Evolutionary conservation across 306 rosid genomes (phyloP).

Genomic region (Glycyrrhiza uralensis): DNA sequence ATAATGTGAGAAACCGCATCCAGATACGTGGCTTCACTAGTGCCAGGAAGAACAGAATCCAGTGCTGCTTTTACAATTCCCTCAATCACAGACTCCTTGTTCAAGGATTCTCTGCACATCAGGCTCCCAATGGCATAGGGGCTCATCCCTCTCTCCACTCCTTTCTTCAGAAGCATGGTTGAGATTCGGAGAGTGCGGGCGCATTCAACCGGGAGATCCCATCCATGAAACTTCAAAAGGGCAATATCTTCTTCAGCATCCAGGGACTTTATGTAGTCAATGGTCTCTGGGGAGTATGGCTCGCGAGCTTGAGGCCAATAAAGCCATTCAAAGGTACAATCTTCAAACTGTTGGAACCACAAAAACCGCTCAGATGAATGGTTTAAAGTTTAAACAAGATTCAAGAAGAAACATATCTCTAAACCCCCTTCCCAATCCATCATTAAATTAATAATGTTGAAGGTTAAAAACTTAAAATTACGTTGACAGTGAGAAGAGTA

Average conservation of each 20-base stretch:
- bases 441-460: no score
- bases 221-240: slow-evolving; percentile 81
- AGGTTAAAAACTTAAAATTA: no score
- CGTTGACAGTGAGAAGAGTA: neutral
- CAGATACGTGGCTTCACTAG: slow-evolving; percentile 76
- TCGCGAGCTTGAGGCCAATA: slow-evolving; percentile 94
- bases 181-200: slow-evolving; percentile 81
- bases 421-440: neutral
- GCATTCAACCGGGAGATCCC: slow-evolving; percentile 71
- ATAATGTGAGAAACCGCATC: slow-evolving; percentile 69
- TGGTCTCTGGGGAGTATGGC: slow-evolving; percentile 56
- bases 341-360: slow-evolving; percentile 68
- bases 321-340: slow-evolving; percentile 96
- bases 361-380: slow-evolving; percentile 6
- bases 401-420: neutral
- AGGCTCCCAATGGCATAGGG: slow-evolving; percentile 79
- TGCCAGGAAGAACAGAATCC: slow-evolving; percentile 69
- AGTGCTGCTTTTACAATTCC: slow-evolving; percentile 72
- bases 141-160: slow-evolving; percentile 71
- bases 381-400: neutral
- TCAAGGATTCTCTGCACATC: slow-evolving; percentile 74
- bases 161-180: slow-evolving; percentile 93
- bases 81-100: slow-evolving; percentile 71
- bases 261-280: slow-evolving; percentile 67
- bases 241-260: slow-evolving; percentile 83